Conservation (phyloP, 2,329 filamentous ascomycete species). For the Hypoxylon rubiginosum region DNA sequence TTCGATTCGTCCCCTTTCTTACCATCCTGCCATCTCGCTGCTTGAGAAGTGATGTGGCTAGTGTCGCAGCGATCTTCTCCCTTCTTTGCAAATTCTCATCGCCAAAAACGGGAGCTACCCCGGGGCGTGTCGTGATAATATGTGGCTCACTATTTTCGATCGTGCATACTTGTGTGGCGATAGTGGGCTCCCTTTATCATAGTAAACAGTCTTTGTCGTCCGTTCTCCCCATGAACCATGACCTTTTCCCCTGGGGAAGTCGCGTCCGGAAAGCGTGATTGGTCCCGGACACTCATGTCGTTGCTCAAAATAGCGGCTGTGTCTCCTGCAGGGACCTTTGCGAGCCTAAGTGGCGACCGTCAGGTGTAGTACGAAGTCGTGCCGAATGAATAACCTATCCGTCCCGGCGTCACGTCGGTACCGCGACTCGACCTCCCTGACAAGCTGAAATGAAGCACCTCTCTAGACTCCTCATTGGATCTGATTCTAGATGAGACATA, state of each 20-base stretch:
- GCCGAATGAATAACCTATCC: constrained; percentile 28
- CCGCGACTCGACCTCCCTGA: constrained; percentile 27
- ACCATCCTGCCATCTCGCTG: constrained; percentile 14
- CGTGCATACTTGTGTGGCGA: constrained; percentile 32
- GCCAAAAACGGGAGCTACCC: constrained; percentile 44
- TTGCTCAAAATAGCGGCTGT: constrained; percentile 22
- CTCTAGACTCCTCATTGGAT: constrained; percentile 39
- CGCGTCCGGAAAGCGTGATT: constrained; percentile 16
- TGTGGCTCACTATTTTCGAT: constrained; percentile 43
- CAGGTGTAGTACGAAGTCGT: constrained; percentile 15
- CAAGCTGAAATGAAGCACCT: constrained; percentile 37
- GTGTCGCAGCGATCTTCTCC: constrained; percentile 31
- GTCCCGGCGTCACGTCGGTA: constrained; percentile 29
- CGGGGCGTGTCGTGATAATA: constrained; percentile 43
- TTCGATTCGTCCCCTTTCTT: constrained; percentile 10
- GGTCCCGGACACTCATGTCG: constrained; percentile 15
- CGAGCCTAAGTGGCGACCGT: constrained; percentile 23
- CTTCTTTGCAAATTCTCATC: constrained; percentile 26
- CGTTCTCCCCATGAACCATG: constrained; percentile 19
- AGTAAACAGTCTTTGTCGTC: background rate
- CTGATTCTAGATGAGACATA: constrained; percentile 38
- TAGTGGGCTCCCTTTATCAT: background rate
- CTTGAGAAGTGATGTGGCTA: constrained; percentile 42
- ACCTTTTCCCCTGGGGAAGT: constrained; percentile 15
- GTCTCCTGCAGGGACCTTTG: constrained; percentile 33